These are phyloP conservation scores for Aphanomyces stellatus DNA, from an alignment of 352 stramenopile species.

Conservation along the genomic window DNA sequence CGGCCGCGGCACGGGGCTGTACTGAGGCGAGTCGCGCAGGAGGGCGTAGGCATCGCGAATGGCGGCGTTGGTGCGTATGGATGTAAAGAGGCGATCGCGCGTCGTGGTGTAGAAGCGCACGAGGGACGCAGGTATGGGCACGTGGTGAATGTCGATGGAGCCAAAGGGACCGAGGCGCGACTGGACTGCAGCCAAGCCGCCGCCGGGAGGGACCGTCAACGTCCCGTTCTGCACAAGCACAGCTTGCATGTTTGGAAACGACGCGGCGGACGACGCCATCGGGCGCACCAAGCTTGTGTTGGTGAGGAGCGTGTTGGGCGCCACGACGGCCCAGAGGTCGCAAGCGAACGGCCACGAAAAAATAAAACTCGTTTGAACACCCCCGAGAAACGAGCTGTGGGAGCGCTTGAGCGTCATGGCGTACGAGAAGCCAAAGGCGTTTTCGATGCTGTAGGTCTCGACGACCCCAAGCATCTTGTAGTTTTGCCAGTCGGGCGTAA, in stretches of 20 bases:
- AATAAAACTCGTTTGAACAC: not conserved
- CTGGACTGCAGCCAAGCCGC: too few species aligned
- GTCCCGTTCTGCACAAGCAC: too few species aligned
- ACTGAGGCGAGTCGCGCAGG: too few species aligned
- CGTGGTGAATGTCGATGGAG: too few species aligned
- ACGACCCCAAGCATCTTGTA: slow-evolving; percentile 8
- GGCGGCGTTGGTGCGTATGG: too few species aligned
- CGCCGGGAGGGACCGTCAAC: too few species aligned
- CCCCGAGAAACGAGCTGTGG: not conserved
- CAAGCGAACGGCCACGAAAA: slow-evolving; percentile 11
- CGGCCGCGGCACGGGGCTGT: too few species aligned
- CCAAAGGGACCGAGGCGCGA: too few species aligned
- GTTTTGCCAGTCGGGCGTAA: slow-evolving; percentile 12
- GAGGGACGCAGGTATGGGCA: too few species aligned
- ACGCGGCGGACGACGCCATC: not conserved
- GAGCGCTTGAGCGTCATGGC: not conserved
- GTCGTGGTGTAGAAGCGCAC: too few species aligned
- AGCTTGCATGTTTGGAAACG: not conserved
- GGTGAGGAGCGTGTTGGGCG: not conserved
- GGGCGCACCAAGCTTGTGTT: not conserved
- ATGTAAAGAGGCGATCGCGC: too few species aligned
- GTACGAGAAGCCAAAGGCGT: not conserved
- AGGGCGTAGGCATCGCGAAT: too few species aligned
- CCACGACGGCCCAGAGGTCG: not conserved
- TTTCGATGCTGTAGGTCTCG: not conserved